phyloP scores from a whole-genome alignment of 2,329 filamentous ascomycete genomes.

The Lasiodiplodia hormozganensis region DNA sequence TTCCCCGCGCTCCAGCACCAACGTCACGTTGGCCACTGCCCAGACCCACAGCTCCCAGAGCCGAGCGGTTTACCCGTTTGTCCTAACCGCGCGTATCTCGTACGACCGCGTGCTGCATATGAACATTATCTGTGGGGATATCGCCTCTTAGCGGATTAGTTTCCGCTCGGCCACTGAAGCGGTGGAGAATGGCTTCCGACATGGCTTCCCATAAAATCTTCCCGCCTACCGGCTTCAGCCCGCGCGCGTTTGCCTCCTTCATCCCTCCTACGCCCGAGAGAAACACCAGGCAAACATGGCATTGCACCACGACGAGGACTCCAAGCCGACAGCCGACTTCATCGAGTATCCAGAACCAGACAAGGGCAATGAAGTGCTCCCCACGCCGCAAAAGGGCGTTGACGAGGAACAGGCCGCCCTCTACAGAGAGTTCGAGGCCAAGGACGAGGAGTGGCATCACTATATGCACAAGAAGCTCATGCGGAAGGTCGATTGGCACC shows the following conservation, averaged over 20 bases:
- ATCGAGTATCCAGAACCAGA: slow-evolving; percentile 21
- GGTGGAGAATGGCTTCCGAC: slow-evolving; percentile 13
- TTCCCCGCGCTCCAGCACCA: not conserved
- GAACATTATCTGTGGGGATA: not conserved
- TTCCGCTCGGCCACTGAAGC: not conserved
- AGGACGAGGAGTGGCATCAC: slow-evolving; percentile 31
- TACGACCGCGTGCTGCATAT: not conserved
- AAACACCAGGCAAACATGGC: not conserved
- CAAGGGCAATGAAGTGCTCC: not conserved
- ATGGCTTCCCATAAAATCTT: not conserved
- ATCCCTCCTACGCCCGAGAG: not conserved
- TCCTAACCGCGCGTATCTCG: not conserved
- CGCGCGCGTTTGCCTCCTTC: not conserved
- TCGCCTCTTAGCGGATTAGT: slow-evolving; percentile 8
- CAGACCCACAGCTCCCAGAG: not conserved
- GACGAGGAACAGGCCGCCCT: slow-evolving; percentile 20
- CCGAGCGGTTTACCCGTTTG: slow-evolving; percentile 19
- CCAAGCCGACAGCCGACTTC: slow-evolving; percentile 15
- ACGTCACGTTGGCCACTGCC: not conserved
- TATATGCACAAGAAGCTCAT: slow-evolving; percentile 40
- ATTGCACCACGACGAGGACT: slow-evolving; percentile 4
- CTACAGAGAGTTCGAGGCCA: slow-evolving; percentile 13
- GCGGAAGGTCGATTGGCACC: slow-evolving; percentile 40
- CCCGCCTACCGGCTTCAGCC: not conserved
- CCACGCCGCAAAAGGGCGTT: slow-evolving; percentile 14